Conservation (phyloP, 139 green algal genomes). For the Eudorina sp. region DNA sequence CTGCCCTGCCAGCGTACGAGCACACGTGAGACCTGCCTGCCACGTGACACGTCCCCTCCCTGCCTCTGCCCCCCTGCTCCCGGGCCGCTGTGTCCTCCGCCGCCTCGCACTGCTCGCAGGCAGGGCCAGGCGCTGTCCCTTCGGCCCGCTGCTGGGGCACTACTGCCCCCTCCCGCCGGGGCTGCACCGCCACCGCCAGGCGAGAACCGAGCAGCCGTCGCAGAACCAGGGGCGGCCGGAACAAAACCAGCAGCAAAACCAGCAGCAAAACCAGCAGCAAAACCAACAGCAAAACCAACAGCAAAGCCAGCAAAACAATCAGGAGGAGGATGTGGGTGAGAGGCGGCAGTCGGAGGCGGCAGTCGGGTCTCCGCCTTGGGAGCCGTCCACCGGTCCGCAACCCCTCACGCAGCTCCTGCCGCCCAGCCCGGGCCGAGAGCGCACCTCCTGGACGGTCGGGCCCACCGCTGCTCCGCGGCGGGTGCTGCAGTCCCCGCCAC, state of each 20-base stretch:
- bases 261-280: not conserved
- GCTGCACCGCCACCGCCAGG: not conserved
- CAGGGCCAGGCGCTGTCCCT: constrained; percentile 68
- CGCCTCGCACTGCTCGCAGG: too few relatives aligned
- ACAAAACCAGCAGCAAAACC: not conserved
- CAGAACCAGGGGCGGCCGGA: not conserved
- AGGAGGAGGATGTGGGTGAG: too few relatives aligned
- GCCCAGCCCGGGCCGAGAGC: not conserved
- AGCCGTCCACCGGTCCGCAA: too few relatives aligned
- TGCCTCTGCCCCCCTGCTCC: not conserved
- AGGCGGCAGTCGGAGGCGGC: not conserved
- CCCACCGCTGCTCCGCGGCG: too few relatives aligned
- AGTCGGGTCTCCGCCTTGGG: too few relatives aligned
- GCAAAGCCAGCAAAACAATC: not conserved
- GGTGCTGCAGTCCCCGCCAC: too few relatives aligned
- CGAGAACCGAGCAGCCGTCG: not conserved
- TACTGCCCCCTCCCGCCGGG: constrained; percentile 83
- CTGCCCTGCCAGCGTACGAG: too few relatives aligned
- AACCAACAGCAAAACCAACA: not conserved
- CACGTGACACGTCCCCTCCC: too few relatives aligned
- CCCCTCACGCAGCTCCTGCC: constrained; percentile 20
- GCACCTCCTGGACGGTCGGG: too few relatives aligned
- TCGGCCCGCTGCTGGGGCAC: constrained; percentile 70
- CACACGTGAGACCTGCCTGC: too few relatives aligned
- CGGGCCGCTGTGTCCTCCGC: too few relatives aligned